Evolutionary conservation across 2,329 filamentous ascomycete genomes (phyloP).

Genomic region (Phialocephala sp.): DNA sequence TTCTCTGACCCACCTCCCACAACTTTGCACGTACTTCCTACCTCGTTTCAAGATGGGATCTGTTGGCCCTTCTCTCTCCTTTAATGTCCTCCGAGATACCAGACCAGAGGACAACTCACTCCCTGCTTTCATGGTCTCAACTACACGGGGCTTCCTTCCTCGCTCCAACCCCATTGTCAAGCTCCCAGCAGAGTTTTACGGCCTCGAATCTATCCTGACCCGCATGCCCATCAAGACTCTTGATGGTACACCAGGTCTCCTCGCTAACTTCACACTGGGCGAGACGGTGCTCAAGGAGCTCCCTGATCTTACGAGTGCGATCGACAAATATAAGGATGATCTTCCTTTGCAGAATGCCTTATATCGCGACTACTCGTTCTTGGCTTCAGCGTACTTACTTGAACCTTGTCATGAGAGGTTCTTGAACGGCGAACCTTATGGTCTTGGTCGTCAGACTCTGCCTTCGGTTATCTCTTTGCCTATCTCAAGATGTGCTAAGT

Average conservation of each 20-base stretch:
- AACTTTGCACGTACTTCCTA: conserved; percentile 12
- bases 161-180: conserved; percentile 64
- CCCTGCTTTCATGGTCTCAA: conserved; percentile 81
- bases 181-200: conserved; percentile 75
- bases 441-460: conserved; percentile 74
- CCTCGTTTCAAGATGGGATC: conserved; percentile 40
- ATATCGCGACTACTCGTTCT: conserved; percentile 90
- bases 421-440: conserved; percentile 75
- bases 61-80: conserved; percentile 44
- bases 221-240: conserved; percentile 80
- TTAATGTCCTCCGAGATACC: conserved; percentile 68
- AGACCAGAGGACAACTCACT: conserved; percentile 66
- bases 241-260: conserved; percentile 76
- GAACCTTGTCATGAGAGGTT: conserved; percentile 86
- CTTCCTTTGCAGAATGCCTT: conserved; percentile 82
- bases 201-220: conserved; percentile 73
- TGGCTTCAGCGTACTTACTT: conserved; percentile 86
- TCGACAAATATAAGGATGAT: conserved; percentile 76
- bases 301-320: conserved; percentile 74
- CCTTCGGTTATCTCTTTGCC: conserved; percentile 79
- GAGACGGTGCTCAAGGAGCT: conserved; percentile 75
- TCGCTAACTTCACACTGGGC: conserved; percentile 76
- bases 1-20: conserved; percentile 1
- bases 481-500: conserved; percentile 80
- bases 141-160: conserved; percentile 75